These are phyloP conservation scores for Maudiozyma bulderi DNA, from an alignment of 805 yeast species.

Conservation along the genomic window DNA sequence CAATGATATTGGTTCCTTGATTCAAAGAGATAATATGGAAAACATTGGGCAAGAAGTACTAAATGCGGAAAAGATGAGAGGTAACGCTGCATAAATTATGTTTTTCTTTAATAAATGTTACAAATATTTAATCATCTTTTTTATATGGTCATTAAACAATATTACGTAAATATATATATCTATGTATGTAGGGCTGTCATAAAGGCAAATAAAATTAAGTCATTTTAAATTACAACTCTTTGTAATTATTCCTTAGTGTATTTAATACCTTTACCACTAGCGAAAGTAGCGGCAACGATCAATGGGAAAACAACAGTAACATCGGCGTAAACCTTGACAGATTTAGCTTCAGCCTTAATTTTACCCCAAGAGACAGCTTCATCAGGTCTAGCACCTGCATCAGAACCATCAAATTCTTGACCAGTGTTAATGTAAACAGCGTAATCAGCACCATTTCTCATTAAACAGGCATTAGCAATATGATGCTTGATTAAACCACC, in stretches of 20 bases:
- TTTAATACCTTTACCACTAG: conserved; percentile 40
- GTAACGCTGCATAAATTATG: conserved; percentile 25
- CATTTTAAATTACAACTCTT: neutral
- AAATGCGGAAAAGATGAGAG: conserved; percentile 67
- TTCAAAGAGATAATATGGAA: conserved; percentile 65
- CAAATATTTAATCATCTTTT: neutral
- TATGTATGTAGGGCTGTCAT: too few relatives aligned
- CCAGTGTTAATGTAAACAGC: conserved; percentile 97
- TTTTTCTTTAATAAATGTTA: neutral
- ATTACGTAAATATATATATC: neutral
- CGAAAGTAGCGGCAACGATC: conserved; percentile 96
- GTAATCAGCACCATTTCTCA: conserved; percentile 99
- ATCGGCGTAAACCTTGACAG: conserved; percentile 90
- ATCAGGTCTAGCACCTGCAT: conserved; percentile 98
- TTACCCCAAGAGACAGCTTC: conserved; percentile 99
- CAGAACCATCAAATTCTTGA: conserved; percentile 97
- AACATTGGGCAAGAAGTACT: conserved; percentile 64
- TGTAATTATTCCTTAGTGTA: conserved; percentile 55
- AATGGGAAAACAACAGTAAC: conserved; percentile 92
- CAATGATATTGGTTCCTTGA: conserved; percentile 57
- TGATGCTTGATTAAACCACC: conserved; percentile 97
- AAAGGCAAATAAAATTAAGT: too few relatives aligned
- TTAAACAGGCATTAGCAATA: conserved; percentile 92
- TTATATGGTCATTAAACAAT: neutral
- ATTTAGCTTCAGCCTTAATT: conserved; percentile 86